These are phyloP conservation scores for Leccinum pellstonianum DNA, from an alignment of 768 basidiomycete species.

Conservation along the genomic window DNA sequence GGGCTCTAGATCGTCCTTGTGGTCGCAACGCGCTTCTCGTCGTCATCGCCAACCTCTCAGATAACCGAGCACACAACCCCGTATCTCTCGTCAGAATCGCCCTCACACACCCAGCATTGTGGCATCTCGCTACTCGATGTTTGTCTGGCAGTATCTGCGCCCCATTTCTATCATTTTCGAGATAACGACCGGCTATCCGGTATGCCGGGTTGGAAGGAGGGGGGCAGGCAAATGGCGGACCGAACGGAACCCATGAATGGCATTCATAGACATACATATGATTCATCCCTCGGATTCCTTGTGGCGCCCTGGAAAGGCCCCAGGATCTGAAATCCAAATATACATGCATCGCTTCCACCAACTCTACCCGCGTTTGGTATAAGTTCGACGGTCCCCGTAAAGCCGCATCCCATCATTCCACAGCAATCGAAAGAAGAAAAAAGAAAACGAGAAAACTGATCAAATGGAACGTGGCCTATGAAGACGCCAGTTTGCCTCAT, in stretches of 20 bases:
- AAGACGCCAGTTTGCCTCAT: background rate
- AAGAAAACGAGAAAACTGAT: background rate
- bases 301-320: background rate
- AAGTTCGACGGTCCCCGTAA: background rate
- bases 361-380: background rate
- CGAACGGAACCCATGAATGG: background rate
- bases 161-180: background rate
- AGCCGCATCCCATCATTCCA: background rate
- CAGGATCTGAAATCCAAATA: background rate
- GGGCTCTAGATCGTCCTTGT: background rate
- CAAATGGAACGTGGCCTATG: background rate
- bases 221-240: background rate
- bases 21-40: background rate
- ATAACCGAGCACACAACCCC: background rate
- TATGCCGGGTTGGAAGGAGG: background rate
- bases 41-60: background rate
- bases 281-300: background rate
- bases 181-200: background rate
- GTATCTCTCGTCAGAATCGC: background rate
- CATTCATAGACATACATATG: background rate
- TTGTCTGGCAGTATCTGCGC: background rate
- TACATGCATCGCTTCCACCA: background rate
- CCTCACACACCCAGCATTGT: background rate
- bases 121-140: background rate
- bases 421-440: background rate